Evolutionary conservation across 129 eudicot genomes (phyloP).

Genomic region (Rutidosis leptorrhynchoides): DNA sequence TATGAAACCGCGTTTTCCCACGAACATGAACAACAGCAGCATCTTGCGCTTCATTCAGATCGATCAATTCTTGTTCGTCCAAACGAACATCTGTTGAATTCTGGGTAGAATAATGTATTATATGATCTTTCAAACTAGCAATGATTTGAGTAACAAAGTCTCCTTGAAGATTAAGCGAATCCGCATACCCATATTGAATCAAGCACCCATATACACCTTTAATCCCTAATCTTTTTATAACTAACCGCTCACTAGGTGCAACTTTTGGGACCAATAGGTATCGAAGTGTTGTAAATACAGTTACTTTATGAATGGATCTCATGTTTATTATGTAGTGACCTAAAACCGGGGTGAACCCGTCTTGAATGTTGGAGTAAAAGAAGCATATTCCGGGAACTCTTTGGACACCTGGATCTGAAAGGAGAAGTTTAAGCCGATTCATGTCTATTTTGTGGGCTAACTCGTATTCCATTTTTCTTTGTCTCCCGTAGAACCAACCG

Average conservation of each 20-base stretch:
- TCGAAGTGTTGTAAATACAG: slow-evolving; percentile 54
- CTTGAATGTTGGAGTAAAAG: slow-evolving; percentile 62
- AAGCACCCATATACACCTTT: slow-evolving; percentile 58
- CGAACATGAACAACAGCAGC: slow-evolving; percentile 60
- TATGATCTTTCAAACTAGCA: slow-evolving; percentile 34
- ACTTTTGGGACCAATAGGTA: slow-evolving; percentile 64
- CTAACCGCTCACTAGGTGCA: slow-evolving; percentile 46
- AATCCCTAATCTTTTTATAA: slow-evolving; percentile 44
- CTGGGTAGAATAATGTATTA: slow-evolving; percentile 24
- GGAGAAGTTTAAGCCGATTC: slow-evolving; percentile 37
- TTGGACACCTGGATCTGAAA: slow-evolving; percentile 52
- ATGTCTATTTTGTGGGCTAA: slow-evolving; percentile 48
- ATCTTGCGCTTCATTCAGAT: slow-evolving; percentile 41
- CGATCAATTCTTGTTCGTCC: slow-evolving; percentile 34
- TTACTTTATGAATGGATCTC: slow-evolving; percentile 59
- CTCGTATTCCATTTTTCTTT: slow-evolving; percentile 57
- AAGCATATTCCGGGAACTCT: slow-evolving; percentile 73
- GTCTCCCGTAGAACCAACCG: slow-evolving; percentile 71
- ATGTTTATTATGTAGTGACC: slow-evolving; percentile 60
- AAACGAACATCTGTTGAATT: not conserved
- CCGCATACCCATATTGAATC: slow-evolving; percentile 68
- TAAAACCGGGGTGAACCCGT: slow-evolving; percentile 60
- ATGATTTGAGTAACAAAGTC: slow-evolving; percentile 52
- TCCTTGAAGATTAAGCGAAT: slow-evolving; percentile 44
- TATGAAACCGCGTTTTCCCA: slow-evolving; percentile 62